These are phyloP conservation scores for Orbilia quercus DNA, from an alignment of 2,329 filamentous ascomycete species.

Conservation along the genomic window DNA sequence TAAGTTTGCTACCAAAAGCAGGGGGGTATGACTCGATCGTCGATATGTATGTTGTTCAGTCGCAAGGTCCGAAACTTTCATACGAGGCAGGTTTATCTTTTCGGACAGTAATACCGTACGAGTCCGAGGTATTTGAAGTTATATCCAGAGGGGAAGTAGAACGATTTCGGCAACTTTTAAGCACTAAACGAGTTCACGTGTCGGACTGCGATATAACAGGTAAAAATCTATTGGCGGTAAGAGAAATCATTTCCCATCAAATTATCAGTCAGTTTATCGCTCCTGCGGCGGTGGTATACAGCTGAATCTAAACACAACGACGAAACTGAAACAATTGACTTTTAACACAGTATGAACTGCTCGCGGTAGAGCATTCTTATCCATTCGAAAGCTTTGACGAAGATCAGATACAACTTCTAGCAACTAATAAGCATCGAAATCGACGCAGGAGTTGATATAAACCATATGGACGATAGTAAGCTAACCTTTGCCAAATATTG, in stretches of 20 bases:
- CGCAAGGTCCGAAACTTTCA: background rate
- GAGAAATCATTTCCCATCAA: background rate
- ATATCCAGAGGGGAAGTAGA: background rate
- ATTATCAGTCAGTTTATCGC: background rate
- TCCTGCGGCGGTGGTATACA: too few relatives aligned
- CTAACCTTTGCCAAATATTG: too few relatives aligned
- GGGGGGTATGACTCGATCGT: background rate
- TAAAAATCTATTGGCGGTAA: slow-evolving; percentile 11
- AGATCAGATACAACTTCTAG: too few relatives aligned
- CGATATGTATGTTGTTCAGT: background rate
- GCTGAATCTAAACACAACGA: too few relatives aligned
- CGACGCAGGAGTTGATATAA: slow-evolving; percentile 6
- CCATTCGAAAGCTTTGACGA: too few relatives aligned
- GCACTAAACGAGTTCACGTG: background rate
- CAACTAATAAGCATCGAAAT: slow-evolving; percentile 5
- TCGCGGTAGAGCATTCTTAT: too few relatives aligned
- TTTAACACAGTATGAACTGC: too few relatives aligned
- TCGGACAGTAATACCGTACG: background rate
- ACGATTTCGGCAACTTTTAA: background rate
- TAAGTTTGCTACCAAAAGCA: slow-evolving; percentile 3
- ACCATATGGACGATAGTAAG: slow-evolving; percentile 28
- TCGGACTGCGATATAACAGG: slow-evolving; percentile 17
- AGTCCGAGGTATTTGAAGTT: background rate
- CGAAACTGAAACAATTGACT: too few relatives aligned
- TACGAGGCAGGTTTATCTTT: slow-evolving; percentile 9